phyloP scores from a whole-genome alignment of 495 filamentous ascomycete species.

The Letharia columbiana region DNA sequence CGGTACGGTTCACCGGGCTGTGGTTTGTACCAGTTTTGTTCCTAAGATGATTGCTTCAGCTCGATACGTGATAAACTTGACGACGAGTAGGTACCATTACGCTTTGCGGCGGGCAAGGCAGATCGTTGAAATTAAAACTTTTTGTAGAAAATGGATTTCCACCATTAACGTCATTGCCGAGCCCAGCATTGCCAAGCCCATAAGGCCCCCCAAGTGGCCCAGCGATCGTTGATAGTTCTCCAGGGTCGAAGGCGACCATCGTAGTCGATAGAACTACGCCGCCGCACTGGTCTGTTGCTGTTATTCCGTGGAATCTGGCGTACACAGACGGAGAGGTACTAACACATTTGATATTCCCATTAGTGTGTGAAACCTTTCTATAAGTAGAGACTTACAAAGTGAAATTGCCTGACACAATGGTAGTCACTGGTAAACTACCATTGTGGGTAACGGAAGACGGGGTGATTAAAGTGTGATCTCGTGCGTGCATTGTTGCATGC shows the following conservation, averaged over 20 bases:
- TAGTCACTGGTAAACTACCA: background rate
- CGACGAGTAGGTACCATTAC: background rate
- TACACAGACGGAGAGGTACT: background rate
- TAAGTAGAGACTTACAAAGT: background rate
- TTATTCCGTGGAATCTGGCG: background rate
- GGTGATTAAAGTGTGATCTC: background rate
- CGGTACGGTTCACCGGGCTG: background rate
- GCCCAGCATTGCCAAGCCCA: too few species aligned
- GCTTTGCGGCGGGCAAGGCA: background rate
- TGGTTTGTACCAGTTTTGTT: background rate
- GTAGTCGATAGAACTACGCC: background rate
- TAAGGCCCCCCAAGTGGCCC: background rate
- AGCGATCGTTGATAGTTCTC: background rate
- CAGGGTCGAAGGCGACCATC: background rate
- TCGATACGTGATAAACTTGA: background rate
- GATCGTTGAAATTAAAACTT: background rate
- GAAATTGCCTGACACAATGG: background rate
- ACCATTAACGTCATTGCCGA: too few species aligned
- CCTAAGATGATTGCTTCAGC: background rate
- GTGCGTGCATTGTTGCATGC: background rate
- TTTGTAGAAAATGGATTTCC: too few species aligned
- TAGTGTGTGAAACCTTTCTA: background rate
- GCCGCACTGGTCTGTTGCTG: background rate
- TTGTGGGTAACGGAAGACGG: background rate
- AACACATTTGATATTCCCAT: background rate